Percentiles rank a stretch among this genome's conserved stretches.
Conservation (phyloP, 768 basidiomycete genomes). For the Lentinula aciculospora region DNA sequence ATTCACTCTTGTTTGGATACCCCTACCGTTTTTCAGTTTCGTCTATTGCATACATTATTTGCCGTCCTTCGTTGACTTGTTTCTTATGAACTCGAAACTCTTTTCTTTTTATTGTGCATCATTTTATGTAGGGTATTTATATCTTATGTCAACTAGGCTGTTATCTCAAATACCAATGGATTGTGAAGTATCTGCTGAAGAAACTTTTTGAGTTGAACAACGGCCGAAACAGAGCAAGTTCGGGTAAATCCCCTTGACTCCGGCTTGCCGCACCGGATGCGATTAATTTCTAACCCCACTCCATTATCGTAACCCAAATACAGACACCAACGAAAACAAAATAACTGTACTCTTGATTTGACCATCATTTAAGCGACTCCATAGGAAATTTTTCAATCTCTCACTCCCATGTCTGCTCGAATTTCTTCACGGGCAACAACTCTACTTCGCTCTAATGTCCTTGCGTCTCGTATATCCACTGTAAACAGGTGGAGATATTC, state of each 20-base stretch:
- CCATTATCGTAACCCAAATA: background rate
- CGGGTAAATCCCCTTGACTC: background rate
- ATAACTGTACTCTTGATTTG: conserved; percentile 10
- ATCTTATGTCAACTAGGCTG: conserved; percentile 6
- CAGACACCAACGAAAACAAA: conserved; percentile 8
- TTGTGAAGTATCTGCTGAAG: no score
- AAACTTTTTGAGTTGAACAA: no score
- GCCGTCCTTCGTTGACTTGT: conserved; percentile 23
- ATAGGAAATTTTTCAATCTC: conserved; percentile 8
- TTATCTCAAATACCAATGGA: conserved; percentile 6
- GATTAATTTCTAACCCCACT: conserved; percentile 5
- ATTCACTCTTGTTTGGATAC: background rate
- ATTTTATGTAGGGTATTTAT: conserved; percentile 14
- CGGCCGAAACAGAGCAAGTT: no score
- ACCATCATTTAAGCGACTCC: conserved; percentile 6
- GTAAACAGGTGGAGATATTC: conserved; percentile 2
- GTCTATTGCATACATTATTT: conserved; percentile 15
- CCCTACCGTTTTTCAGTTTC: background rate
- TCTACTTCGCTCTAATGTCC: background rate
- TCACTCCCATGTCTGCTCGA: conserved; percentile 15
- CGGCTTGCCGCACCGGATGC: background rate
- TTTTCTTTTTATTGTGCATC: conserved; percentile 26
- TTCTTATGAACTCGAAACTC: conserved; percentile 15
- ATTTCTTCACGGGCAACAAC: conserved; percentile 14
- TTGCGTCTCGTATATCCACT: background rate